These are phyloP conservation scores for Epichloe elymi DNA, from an alignment of 2,329 filamentous ascomycete genomes.

Conservation along the genomic window DNA sequence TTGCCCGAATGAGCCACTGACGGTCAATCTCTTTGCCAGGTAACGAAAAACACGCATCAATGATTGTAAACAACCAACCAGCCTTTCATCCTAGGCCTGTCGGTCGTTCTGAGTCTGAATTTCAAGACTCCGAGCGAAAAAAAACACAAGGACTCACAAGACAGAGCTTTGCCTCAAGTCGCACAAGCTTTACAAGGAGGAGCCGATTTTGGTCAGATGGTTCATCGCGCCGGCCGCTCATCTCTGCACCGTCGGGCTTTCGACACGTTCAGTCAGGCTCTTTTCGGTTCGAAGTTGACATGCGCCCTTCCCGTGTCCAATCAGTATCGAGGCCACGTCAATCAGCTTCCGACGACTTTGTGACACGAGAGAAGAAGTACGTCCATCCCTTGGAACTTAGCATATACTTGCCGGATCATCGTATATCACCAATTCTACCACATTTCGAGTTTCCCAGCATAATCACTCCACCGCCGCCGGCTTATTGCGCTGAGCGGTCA, in stretches of 20 bases:
- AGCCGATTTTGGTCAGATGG: constrained; percentile 32
- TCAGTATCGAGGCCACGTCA: background rate
- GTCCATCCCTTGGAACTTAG: constrained; percentile 45
- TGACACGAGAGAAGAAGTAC: constrained; percentile 19
- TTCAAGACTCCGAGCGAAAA: constrained; percentile 9
- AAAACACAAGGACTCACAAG: constrained; percentile 5
- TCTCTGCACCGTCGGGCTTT: constrained; percentile 47
- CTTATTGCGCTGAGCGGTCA: constrained; percentile 18
- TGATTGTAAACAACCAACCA: constrained; percentile 18
- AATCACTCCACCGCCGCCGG: constrained; percentile 26
- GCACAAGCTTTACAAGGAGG: constrained; percentile 31
- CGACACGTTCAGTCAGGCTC: constrained; percentile 40
- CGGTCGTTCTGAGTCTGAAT: constrained; percentile 11
- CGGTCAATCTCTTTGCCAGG: constrained; percentile 8
- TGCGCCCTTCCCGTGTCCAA: constrained; percentile 3
- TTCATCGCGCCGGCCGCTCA: constrained; percentile 38
- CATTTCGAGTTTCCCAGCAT: constrained; percentile 30
- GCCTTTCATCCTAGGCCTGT: constrained; percentile 16
- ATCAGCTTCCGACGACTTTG: constrained; percentile 4
- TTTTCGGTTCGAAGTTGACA: constrained; percentile 21
- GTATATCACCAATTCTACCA: constrained; percentile 43
- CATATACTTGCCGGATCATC: constrained; percentile 29
- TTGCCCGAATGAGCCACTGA: background rate
- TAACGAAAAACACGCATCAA: constrained; percentile 15
- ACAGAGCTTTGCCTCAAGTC: constrained; percentile 20